These are phyloP conservation scores for Tephrocybe sp. DNA, from an alignment of 768 basidiomycete species.

Conservation along the genomic window DNA sequence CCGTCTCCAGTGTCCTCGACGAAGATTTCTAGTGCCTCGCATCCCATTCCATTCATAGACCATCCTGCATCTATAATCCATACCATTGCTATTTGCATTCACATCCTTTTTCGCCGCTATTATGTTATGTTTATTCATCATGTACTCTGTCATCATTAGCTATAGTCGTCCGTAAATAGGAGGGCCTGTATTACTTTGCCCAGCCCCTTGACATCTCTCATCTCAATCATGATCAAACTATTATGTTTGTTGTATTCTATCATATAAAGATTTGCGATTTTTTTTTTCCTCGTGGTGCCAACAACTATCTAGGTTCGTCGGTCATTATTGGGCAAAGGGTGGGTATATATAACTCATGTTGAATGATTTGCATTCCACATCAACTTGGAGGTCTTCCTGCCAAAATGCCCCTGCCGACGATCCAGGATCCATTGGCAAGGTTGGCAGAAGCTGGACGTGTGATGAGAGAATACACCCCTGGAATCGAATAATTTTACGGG, in stretches of 20 bases:
- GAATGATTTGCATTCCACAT: no score
- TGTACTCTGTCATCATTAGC: neutral
- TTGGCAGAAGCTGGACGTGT: no score
- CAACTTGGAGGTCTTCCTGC: no score
- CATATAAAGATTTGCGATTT: neutral
- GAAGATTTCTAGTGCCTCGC: conserved; percentile 19
- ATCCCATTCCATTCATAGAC: neutral
- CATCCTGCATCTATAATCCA: neutral
- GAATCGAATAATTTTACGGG: no score
- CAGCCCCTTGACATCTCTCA: neutral
- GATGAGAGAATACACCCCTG: no score
- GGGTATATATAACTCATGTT: no score
- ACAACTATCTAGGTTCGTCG: no score
- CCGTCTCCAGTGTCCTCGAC: conserved; percentile 15
- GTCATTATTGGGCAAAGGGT: no score
- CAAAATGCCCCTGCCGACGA: neutral
- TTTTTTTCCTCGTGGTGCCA: no score
- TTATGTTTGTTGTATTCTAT: neutral
- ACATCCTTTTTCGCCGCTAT: neutral
- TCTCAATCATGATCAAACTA: neutral
- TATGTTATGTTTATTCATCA: neutral
- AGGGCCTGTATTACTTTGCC: neutral
- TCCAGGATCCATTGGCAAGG: neutral
- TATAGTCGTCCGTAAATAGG: neutral
- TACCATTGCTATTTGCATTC: conserved; percentile 2